These are phyloP conservation scores for Umbelopsis vinacea DNA, from an alignment of 192 early-diverging fungal genomes.

Conservation along the genomic window DNA sequence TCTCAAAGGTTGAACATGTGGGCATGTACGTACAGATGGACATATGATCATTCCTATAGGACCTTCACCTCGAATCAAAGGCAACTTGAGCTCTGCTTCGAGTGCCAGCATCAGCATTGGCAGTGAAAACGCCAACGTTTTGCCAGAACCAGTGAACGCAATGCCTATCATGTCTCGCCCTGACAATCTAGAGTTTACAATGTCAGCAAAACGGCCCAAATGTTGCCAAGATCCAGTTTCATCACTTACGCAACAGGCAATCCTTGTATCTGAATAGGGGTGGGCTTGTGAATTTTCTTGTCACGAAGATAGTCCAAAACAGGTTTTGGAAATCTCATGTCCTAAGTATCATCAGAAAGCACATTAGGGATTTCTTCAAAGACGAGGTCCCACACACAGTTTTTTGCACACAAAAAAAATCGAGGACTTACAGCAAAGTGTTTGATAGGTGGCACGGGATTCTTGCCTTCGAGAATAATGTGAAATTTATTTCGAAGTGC, in stretches of 20 bases:
- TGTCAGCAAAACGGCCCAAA: too few species aligned
- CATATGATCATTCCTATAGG: constrained; percentile 94
- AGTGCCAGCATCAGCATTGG: constrained; percentile 94
- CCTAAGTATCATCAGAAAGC: constrained; percentile 36
- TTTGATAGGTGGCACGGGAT: constrained; percentile 83
- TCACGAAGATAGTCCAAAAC: constrained; percentile 78
- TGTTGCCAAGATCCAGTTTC: not conserved
- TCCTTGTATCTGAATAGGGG: constrained; percentile 98
- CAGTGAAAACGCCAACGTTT: constrained; percentile 93
- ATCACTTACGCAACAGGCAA: constrained; percentile 77
- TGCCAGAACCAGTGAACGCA: constrained; percentile 98
- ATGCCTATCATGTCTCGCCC: constrained; percentile 98
- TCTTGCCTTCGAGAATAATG: constrained; percentile 88
- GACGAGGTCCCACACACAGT: too few species aligned
- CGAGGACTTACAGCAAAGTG: constrained; percentile 59
- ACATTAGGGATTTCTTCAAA: too few species aligned
- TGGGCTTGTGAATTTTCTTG: constrained; percentile 87
- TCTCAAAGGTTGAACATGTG: not conserved
- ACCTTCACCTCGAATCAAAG: constrained; percentile 84
- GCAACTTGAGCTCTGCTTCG: constrained; percentile 87
- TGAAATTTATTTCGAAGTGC: constrained; percentile 81
- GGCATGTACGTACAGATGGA: constrained; percentile 72
- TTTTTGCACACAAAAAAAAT: too few species aligned
- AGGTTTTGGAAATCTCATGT: constrained; percentile 85
- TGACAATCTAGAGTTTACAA: constrained; percentile 59